phyloP scores from a whole-genome alignment of 176 grass and related monocot genomes.

The Aegilops longissima region DNA sequence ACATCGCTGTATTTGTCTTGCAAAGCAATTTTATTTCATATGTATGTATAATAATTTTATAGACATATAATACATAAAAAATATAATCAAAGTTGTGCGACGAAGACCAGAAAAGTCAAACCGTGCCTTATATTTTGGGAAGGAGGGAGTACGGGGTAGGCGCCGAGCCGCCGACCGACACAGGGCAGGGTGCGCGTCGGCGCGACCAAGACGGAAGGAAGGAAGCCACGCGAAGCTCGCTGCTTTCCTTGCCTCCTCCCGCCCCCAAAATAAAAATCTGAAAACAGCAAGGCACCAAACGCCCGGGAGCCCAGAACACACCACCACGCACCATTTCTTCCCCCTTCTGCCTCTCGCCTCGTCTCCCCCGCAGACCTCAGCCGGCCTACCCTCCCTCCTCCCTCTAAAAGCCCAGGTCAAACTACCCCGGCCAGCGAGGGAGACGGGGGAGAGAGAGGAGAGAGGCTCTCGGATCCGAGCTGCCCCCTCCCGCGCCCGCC shows the following conservation, averaged over 20 bases:
- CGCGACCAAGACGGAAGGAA: not conserved
- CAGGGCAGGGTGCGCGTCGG: not conserved
- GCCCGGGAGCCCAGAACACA: not conserved
- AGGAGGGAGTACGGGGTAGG: not conserved
- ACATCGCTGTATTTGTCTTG: no score
- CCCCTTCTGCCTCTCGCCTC: not conserved
- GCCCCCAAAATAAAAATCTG: constrained; percentile 32
- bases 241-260: not conserved
- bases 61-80: no score
- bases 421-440: not conserved
- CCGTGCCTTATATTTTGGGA: no score
- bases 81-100: no score
- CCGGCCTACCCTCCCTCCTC: not conserved
- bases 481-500: not conserved
- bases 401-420: not conserved
- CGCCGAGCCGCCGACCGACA: constrained; percentile 3
- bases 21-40: no score
- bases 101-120: no score
- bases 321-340: constrained; percentile 20
- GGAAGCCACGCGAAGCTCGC: constrained; percentile 40
- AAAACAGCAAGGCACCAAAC: constrained; percentile 48
- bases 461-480: constrained; percentile 34
- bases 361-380: not conserved
- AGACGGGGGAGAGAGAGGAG: not conserved
- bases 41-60: no score